phyloP scores from a whole-genome alignment of 345 rosid genomes.

The Lumnitzera littorea region DNA sequence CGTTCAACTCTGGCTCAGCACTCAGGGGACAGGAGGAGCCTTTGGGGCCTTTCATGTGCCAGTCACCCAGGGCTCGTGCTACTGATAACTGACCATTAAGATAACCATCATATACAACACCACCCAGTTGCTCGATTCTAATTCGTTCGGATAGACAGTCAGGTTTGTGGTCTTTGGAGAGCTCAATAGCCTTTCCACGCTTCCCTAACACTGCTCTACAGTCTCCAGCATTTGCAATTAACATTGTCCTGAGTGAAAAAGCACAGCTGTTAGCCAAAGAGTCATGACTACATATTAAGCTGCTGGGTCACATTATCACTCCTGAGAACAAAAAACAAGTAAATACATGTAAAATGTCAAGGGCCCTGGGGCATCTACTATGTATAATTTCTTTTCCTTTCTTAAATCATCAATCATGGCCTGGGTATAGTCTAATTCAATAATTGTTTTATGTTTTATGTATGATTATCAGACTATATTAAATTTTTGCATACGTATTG shows the following conservation, averaged over 20 bases:
- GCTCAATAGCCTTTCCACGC: conserved; percentile 23
- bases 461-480: too few species aligned
- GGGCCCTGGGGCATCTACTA: too few species aligned
- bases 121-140: conserved; percentile 20
- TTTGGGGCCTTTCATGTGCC: conserved; percentile 23
- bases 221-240: conserved; percentile 32
- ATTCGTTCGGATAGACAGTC: conserved; percentile 11
- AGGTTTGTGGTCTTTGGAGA: conserved; percentile 29
- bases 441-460: too few species aligned
- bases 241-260: conserved; percentile 16
- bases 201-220: conserved; percentile 23
- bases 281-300: neutral
- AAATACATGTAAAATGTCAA: neutral
- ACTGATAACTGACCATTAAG: conserved; percentile 24
- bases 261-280: neutral
- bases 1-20: conserved; percentile 27
- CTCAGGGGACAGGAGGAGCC: conserved; percentile 24
- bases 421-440: too few species aligned
- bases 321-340: neutral
- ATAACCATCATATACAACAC: conserved; percentile 23
- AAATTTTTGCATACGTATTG: too few species aligned
- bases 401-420: too few species aligned
- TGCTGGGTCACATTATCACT: neutral
- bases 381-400: too few species aligned
- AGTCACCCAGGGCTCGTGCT: conserved; percentile 29